phyloP scores from a whole-genome alignment of 2,329 filamentous ascomycete species.

The Xylaria hypoxylon region DNA sequence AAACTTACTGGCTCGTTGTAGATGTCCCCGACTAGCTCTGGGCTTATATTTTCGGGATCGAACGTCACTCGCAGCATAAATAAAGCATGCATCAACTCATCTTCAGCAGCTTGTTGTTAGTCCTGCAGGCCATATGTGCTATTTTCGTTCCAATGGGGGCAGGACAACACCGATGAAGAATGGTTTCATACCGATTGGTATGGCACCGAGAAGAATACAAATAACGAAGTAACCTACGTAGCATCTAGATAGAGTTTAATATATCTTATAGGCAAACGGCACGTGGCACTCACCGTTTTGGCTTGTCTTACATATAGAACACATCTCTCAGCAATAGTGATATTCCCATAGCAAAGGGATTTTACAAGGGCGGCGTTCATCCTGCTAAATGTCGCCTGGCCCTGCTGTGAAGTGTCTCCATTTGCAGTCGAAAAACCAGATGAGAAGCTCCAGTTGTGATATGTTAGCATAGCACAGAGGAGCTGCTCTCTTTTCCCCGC shows the following conservation, averaged over 20 bases:
- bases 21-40: not conserved
- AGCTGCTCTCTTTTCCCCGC: not conserved
- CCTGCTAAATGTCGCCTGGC: not conserved
- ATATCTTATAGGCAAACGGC: not conserved
- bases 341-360: not conserved
- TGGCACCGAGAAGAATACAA: not conserved
- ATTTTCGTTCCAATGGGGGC: too few species aligned
- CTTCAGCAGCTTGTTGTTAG: constrained; percentile 7
- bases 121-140: not conserved
- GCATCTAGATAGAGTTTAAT: not conserved
- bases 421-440: not conserved
- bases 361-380: not conserved
- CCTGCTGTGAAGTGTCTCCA: not conserved
- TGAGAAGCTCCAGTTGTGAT: not conserved
- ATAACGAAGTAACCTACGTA: constrained; percentile 15
- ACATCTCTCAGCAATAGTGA: constrained; percentile 22
- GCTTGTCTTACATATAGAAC: not conserved
- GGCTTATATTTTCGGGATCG: not conserved
- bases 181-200: too few species aligned
- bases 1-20: constrained; percentile 6
- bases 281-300: constrained; percentile 4
- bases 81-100: constrained; percentile 17
- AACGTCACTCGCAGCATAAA: not conserved
- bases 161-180: too few species aligned
- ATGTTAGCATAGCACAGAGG: not conserved